A percentile compares a stretch with the other conserved stretches of the same genome.
Evolutionary conservation across 2,329 filamentous ascomycete genomes (phyloP).

Genomic region (Pseudomassariella vexata): DNA sequence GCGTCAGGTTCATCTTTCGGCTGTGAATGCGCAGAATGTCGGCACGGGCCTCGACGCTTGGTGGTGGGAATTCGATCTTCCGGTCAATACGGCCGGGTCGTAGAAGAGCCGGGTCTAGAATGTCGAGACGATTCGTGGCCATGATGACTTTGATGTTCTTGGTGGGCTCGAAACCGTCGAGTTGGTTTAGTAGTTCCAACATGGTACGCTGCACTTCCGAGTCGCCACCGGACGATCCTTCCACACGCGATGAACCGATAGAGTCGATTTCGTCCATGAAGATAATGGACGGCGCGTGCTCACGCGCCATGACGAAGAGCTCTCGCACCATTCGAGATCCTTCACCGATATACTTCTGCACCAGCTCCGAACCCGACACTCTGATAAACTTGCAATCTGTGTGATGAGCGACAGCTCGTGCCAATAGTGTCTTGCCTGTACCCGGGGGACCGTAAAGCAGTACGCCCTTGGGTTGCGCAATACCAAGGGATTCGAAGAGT

Average conservation of each 20-base stretch:
- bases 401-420: conserved; percentile 93
- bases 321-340: conserved; percentile 98
- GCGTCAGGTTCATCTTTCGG: conserved; percentile 95
- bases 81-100: conserved; percentile 96
- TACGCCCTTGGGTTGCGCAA: conserved; percentile 96
- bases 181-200: conserved; percentile 95
- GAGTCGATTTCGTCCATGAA: conserved; percentile 99
- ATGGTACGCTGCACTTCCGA: conserved; percentile 98
- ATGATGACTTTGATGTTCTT: conserved; percentile 99
- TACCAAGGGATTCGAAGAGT: conserved; percentile 97
- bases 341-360: conserved; percentile 99
- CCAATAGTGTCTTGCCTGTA: conserved; percentile 93
- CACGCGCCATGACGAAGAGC: conserved; percentile 97
- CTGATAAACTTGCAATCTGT: conserved; percentile 99
- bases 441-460: conserved; percentile 93
- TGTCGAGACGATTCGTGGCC: conserved; percentile 97
- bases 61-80: conserved; percentile 98
- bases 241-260: conserved; percentile 94
- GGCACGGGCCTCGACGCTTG: conserved; percentile 90
- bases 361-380: conserved; percentile 90
- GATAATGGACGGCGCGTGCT: conserved; percentile 97
- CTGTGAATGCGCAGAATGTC: conserved; percentile 98
- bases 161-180: conserved; percentile 96
- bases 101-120: conserved; percentile 89
- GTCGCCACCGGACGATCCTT: conserved; percentile 90